phyloP scores from a whole-genome alignment of 139 green algal genomes.

The Penium margaritaceum region DNA sequence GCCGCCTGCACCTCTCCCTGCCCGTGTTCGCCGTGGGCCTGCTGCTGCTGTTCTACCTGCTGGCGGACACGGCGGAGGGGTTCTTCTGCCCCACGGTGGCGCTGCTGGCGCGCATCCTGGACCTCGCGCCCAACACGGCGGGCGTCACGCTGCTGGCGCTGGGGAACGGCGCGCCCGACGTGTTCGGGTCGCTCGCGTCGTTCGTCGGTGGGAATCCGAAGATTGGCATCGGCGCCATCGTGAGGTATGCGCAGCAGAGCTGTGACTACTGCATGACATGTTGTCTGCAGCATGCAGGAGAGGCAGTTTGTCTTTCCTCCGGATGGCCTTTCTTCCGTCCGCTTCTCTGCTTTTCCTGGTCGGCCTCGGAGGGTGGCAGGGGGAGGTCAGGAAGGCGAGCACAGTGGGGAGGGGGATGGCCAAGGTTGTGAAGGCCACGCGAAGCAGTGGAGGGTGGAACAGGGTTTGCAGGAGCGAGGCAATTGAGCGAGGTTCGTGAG shows the following conservation, averaged over 20 bases:
- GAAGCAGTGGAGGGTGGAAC: no score
- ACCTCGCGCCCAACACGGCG: slow-evolving; percentile 41
- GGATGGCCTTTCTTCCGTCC: no score
- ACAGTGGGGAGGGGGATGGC: neutral
- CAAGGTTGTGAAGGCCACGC: no score
- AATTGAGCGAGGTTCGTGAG: no score
- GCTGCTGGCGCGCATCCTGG: slow-evolving; percentile 30
- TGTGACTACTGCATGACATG: neutral
- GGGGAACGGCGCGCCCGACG: slow-evolving; percentile 52
- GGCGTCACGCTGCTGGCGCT: slow-evolving; percentile 52
- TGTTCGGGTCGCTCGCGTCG: slow-evolving; percentile 48
- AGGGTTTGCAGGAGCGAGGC: no score
- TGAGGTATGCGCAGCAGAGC: neutral
- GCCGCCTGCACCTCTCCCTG: neutral
- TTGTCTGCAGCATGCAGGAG: neutral
- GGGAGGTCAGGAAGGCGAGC: neutral
- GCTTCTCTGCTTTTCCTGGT: no score
- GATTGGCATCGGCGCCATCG: slow-evolving; percentile 31
- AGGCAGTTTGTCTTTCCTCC: no score
- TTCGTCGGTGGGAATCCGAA: slow-evolving; percentile 35
- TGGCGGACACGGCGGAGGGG: slow-evolving; percentile 45
- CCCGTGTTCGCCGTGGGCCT: slow-evolving; percentile 19
- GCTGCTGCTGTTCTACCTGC: slow-evolving; percentile 40
- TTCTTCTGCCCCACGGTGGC: slow-evolving; percentile 48
- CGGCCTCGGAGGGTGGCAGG: neutral